These are phyloP conservation scores for Bipolaris cookei DNA, from an alignment of 2,329 filamentous ascomycete species.

Conservation along the genomic window DNA sequence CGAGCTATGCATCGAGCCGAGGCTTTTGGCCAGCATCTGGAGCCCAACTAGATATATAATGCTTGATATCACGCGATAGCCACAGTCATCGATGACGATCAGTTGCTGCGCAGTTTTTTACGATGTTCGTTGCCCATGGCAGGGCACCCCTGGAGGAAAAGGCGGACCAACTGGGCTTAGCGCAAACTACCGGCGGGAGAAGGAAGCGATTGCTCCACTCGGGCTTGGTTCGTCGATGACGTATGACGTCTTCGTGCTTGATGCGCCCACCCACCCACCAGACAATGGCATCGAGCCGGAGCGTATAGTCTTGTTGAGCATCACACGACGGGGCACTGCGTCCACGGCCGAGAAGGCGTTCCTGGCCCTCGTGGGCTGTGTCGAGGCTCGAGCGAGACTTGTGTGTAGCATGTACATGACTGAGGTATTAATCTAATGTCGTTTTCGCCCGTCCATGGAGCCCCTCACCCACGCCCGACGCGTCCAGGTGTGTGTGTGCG, in stretches of 20 bases:
- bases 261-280: conserved; percentile 7
- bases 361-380: neutral
- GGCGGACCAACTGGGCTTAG: conserved; percentile 30
- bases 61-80: conserved; percentile 12
- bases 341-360: conserved; percentile 39
- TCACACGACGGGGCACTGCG: conserved; percentile 8
- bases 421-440: conserved; percentile 37
- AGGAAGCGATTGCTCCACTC: conserved; percentile 17
- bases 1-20: neutral
- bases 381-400: neutral
- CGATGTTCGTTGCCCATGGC: conserved; percentile 15
- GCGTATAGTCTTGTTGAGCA: conserved; percentile 10
- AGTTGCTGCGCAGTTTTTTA: conserved; percentile 10
- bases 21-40: neutral
- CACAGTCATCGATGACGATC: conserved; percentile 18
- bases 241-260: conserved; percentile 15
- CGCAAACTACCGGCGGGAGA: conserved; percentile 32
- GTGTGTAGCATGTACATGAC: neutral
- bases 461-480: too few species aligned
- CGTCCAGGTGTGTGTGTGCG: neutral
- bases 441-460: neutral
- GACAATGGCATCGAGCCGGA: conserved; percentile 17
- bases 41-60: neutral
- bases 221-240: conserved; percentile 27
- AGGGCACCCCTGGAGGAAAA: conserved; percentile 21